A percentile compares a stretch with the other conserved stretches of the same genome.
Evolutionary conservation across 148 eudicot species (phyloP).

Genomic region (Amaranthus palmeri): DNA sequence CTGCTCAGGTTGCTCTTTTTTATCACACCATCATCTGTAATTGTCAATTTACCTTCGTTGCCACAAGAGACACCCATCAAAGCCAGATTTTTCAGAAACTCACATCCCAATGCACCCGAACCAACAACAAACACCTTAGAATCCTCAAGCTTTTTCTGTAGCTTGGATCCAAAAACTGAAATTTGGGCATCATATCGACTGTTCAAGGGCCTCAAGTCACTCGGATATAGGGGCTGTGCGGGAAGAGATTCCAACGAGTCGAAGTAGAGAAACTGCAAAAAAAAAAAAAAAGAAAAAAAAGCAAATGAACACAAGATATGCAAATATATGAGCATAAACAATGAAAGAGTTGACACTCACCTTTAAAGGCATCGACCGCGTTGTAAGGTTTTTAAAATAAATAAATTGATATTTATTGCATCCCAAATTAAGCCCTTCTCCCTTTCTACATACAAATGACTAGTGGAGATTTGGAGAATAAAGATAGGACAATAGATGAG

Average conservation of each 20-base stretch:
- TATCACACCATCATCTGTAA: constrained; percentile 79
- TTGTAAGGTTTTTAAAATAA: too few relatives aligned
- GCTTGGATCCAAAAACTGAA: constrained; percentile 69
- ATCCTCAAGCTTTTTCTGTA: constrained; percentile 64
- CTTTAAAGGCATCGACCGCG: too few relatives aligned
- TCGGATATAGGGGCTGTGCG: constrained; percentile 45
- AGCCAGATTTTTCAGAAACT: constrained; percentile 69
- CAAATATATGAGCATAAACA: too few relatives aligned
- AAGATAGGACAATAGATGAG: too few relatives aligned
- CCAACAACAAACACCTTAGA: constrained; percentile 64
- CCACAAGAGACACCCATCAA: constrained; percentile 79
- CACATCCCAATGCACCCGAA: constrained; percentile 77
- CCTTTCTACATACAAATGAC: too few relatives aligned
- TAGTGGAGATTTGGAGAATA: too few relatives aligned
- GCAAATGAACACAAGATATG: neutral
- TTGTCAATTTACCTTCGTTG: constrained; percentile 51
- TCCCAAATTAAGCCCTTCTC: too few relatives aligned
- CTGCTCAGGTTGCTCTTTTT: constrained; percentile 79
- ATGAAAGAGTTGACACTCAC: too few relatives aligned
- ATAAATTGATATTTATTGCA: too few relatives aligned
- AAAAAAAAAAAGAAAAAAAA: constrained; percentile 6
- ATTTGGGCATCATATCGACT: constrained; percentile 77
- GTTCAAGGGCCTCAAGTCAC: constrained; percentile 60
- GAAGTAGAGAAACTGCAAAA: constrained; percentile 66
- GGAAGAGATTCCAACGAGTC: constrained; percentile 84